These are phyloP conservation scores for Tardiomyces blankii DNA, from an alignment of 1,139 yeast genomes.

Conservation along the genomic window DNA sequence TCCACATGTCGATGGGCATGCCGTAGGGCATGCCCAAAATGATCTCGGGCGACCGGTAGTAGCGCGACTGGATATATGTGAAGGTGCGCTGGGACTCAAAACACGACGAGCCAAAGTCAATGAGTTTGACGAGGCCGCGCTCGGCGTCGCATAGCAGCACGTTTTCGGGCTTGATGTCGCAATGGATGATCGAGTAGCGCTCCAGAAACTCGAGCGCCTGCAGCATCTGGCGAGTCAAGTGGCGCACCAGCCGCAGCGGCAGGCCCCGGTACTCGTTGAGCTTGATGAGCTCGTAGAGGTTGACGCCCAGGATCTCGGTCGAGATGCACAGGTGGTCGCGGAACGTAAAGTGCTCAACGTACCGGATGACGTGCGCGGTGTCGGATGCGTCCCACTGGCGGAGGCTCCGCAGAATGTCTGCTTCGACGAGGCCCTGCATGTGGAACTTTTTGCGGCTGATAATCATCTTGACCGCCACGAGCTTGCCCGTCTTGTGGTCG, in stretches of 20 bases:
- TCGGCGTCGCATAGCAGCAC: conserved; percentile 73
- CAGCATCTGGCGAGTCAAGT: conserved; percentile 45
- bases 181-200: conserved; percentile 50
- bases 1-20: conserved; percentile 69
- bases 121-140: conserved; percentile 79
- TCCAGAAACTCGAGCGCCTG: conserved; percentile 54
- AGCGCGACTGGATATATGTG: conserved; percentile 91
- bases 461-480: conserved; percentile 67
- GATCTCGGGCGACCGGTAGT: conserved; percentile 87
- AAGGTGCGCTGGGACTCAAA: conserved; percentile 82
- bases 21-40: conserved; percentile 67
- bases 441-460: conserved; percentile 68
- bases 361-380: conserved; percentile 38
- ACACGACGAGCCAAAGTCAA: conserved; percentile 96
- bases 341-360: conserved; percentile 64
- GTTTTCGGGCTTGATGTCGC: conserved; percentile 91
- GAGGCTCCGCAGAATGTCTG: conserved; percentile 44
- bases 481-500: conserved; percentile 49
- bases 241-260: conserved; percentile 37
- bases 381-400: conserved; percentile 32
- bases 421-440: conserved; percentile 69
- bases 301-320: conserved; percentile 61
- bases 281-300: conserved; percentile 57
- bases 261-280: conserved; percentile 52
- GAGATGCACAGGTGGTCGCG: conserved; percentile 77